phyloP scores from a whole-genome alignment of 768 basidiomycete species.

The Hortiboletus campestris region DNA sequence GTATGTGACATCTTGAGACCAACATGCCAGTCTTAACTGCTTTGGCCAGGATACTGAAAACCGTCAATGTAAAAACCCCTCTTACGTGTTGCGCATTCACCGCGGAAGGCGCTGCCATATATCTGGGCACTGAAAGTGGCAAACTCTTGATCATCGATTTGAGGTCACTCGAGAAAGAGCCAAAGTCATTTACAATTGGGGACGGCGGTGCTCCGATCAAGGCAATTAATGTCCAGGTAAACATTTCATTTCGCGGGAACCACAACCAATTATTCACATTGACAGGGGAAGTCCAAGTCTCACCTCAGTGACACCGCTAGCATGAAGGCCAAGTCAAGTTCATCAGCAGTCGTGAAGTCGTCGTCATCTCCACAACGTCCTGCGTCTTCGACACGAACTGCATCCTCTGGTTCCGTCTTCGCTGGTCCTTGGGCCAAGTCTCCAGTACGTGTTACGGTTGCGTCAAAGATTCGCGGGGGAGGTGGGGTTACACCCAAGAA shows the following conservation, averaged over 20 bases:
- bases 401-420: not conserved
- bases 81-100: slow-evolving; percentile 68
- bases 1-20: slow-evolving; percentile 36
- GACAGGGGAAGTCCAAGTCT: slow-evolving; percentile 20
- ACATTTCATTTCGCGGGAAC: slow-evolving; percentile 5
- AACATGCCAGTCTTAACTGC: not conserved
- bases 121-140: slow-evolving; percentile 62
- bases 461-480: slow-evolving; percentile 20
- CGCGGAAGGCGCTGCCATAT: slow-evolving; percentile 64
- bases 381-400: slow-evolving; percentile 5
- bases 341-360: slow-evolving; percentile 2
- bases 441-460: slow-evolving; percentile 15
- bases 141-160: slow-evolving; percentile 63
- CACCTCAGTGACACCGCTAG: not conserved
- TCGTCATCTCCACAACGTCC: slow-evolving; percentile 13
- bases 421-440: slow-evolving; percentile 15
- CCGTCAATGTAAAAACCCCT: slow-evolving; percentile 48
- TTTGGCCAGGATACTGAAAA: slow-evolving; percentile 53
- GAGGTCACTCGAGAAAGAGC: slow-evolving; percentile 63
- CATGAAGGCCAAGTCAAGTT: slow-evolving; percentile 11
- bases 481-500: slow-evolving; percentile 25
- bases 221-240: slow-evolving; percentile 58
- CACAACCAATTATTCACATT: not conserved
- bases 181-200: slow-evolving; percentile 52
- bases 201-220: slow-evolving; percentile 47